A percentile compares a stretch with the other conserved stretches of the same genome.
Evolutionary conservation across 148 eudicot species (phyloP).

Genomic region (Nepenthes mirabilis): DNA sequence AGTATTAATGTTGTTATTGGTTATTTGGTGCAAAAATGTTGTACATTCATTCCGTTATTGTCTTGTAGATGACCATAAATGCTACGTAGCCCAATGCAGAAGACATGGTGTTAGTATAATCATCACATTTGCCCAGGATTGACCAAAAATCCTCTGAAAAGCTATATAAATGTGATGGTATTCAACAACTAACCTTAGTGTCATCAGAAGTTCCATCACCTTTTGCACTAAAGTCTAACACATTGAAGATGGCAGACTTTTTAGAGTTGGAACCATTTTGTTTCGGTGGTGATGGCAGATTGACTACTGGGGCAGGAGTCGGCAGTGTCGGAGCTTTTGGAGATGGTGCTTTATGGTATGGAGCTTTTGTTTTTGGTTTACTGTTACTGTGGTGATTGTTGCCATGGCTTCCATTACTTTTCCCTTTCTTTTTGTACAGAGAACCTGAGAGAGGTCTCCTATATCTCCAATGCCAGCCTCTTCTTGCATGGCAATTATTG

Average conservation of each 20-base stretch:
- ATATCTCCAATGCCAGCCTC: conserved; percentile 40
- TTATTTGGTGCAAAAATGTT: no score
- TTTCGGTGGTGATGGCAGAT: not conserved
- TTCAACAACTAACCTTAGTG: conserved; percentile 46
- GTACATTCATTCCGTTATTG: no score
- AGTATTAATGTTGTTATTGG: no score
- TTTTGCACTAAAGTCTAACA: conserved; percentile 69
- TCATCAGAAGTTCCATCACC: conserved; percentile 76
- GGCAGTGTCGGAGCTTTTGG: conserved; percentile 10
- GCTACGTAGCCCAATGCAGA: conserved; percentile 3
- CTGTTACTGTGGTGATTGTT: conserved; percentile 17
- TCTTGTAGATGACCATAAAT: not conserved
- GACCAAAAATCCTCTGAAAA: conserved; percentile 22
- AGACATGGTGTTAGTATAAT: no score
- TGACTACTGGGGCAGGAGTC: not conserved
- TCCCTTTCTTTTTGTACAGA: conserved; percentile 33
- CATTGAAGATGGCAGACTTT: conserved; percentile 23
- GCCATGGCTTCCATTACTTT: conserved; percentile 8
- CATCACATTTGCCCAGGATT: conserved; percentile 8
- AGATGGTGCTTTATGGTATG: conserved; percentile 22
- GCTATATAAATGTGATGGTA: not conserved
- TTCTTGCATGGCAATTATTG: conserved; percentile 33
- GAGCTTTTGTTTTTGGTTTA: conserved; percentile 24
- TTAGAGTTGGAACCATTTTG: not conserved
- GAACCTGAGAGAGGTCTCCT: conserved; percentile 17